Evolutionary conservation across 2,329 filamentous ascomycete species (phyloP), one percentile per base, ranked within the genome.

Genomic region (Aspergillus brunneoviolaceus): DNA sequence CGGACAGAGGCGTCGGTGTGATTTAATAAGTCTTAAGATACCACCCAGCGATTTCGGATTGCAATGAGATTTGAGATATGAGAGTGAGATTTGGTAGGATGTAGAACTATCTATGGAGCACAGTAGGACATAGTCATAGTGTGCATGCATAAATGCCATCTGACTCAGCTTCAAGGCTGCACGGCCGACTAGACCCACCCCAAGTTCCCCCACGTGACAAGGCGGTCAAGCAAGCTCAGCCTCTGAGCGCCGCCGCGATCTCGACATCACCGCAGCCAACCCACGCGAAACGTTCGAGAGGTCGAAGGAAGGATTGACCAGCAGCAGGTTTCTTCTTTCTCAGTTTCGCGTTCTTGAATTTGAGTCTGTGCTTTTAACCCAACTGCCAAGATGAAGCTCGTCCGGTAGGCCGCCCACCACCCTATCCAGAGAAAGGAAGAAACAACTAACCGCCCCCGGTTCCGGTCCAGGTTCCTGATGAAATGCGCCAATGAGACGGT

Each of bases 401-500:
- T 96, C 79, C 90, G 92, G 92, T 96, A 39, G 12, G 23, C 48
- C 49, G 23, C 23, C 23, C 4, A 23, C 4, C 23, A 23, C 23
- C 23, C 23, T 21, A 21, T 23, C 23, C 23, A 23, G 23, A 23
- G 23, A 23, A 23, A 23, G 27, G 27, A 27, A 27, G 27, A 27
- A 29, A 29, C 27, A 29, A 29, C 27, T 29, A 29, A 29, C 27
- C 1, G 27, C 2, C 27, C 27, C 27, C 27, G 27, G 27, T 29
- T 29, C 7, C 27, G 16, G 39, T 66, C 72, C 58, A 98, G 95
- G 77, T 99, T 99, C 79, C 84, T 99, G 70, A 98, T 98, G 94
- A 99, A 99, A 84, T 98, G 94, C 80, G 88, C 91, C 79, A 98
- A 97, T 79, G 95, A 99, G 83, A 96, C 95, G 72, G 95, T 98